A percentile compares a stretch with the other conserved stretches of the same genome.
phyloP scores from a whole-genome alignment of 192 early-diverging fungal genomes.

The Entrophospora sp. region DNA sequence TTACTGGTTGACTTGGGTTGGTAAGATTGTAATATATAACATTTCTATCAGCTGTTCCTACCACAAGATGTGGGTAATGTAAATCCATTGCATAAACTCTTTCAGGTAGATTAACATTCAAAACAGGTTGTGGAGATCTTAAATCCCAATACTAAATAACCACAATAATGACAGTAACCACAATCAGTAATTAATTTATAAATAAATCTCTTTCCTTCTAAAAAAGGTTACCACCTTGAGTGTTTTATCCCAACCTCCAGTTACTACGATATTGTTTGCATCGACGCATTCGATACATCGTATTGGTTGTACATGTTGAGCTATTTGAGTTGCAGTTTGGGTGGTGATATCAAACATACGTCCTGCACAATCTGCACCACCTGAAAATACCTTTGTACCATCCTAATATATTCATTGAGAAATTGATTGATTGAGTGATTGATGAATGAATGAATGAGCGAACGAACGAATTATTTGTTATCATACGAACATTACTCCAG shows the following conservation, averaged over 20 bases:
- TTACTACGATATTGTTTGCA: conserved; percentile 57
- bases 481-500: conserved; percentile 74
- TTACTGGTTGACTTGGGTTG: conserved; percentile 70
- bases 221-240: conserved; percentile 35
- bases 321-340: conserved; percentile 72
- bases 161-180: too few relatives aligned
- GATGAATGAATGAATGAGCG: not conserved
- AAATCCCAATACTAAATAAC: conserved; percentile 98
- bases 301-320: conserved; percentile 85
- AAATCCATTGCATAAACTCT: conserved; percentile 88
- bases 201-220: not conserved
- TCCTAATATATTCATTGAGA: conserved; percentile 45
- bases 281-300: conserved; percentile 71
- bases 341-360: conserved; percentile 77
- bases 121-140: conserved; percentile 66
- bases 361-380: conserved; percentile 81
- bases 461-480: too few relatives aligned
- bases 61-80: conserved; percentile 67
- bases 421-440: not conserved
- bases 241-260: conserved; percentile 94
- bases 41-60: conserved; percentile 84
- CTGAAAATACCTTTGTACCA: conserved; percentile 80
- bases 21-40: conserved; percentile 69
- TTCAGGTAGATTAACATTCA: conserved; percentile 67
- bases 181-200: not conserved